Base-by-base conservation (phyloP, 106 monocot genomes). In the Dioscorea dumetorum region DNA sequence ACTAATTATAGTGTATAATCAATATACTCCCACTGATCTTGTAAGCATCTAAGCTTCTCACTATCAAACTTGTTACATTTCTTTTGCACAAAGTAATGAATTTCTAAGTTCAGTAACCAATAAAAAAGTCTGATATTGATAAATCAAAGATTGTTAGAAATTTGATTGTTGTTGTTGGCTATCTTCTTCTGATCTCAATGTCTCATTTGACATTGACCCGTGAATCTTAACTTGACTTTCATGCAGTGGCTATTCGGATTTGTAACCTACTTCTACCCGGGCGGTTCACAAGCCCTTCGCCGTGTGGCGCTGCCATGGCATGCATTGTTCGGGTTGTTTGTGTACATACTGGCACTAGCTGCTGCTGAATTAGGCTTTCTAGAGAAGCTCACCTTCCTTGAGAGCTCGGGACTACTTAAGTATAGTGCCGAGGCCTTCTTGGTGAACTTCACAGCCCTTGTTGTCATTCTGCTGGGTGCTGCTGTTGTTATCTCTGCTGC, bases 361-460 rank as follows among this genome's bases (percentile, higher is more conserved):
- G 83, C 73, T 9, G 80, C 82, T 13, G 53, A 76, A 33, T 61
- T 97, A 16, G 97, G 97, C 1, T 87, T 97, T 58, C 78, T 97
- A 13, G 92, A 97, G 78, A 97, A 97, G 66, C 82, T 97, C 69
- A 97, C 97, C 4, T 92, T 97, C 74, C 89, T 97, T 22, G 61
- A 97, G 68, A 85, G 12, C 74, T 50, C 72, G 13, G 92, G 87
- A 20, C 69, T 91, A 18, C 73, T 28, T 61, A 92, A 92, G 51
- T 90, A 87, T 22, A 82, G 97, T 20, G 17, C 87, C 8, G 97
- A 97, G 70, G 87, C 97, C 20, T 86, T 87, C 72, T 70, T 92
- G 77, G 97, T 97, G 2, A 97, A 97, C 61, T 92, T 75, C 82
- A 97, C 86, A 17, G 97, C 92, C 17, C 74, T 97, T 13, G 51